Evolutionary conservation across 1,284 basidiomycete species (phyloP).

Genomic region (Cryptococcus neoformans): DNA sequence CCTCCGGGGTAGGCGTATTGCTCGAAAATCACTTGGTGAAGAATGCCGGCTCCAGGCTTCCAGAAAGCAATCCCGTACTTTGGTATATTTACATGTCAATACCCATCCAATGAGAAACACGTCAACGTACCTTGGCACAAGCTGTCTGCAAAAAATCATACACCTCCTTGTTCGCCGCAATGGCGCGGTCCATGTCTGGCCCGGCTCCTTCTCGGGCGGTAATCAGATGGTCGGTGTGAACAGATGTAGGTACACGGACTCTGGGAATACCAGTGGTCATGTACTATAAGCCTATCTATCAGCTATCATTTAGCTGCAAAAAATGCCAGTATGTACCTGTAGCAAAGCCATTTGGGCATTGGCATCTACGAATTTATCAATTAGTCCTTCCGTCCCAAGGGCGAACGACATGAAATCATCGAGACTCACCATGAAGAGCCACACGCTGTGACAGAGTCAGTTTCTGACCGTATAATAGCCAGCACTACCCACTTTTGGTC

Average conservation of each 20-base stretch:
- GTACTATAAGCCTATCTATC: too few species aligned
- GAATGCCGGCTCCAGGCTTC: constrained; percentile 98
- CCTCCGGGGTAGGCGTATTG: constrained; percentile 99
- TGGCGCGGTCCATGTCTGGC: constrained; percentile 57
- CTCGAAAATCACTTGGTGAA: constrained; percentile 96
- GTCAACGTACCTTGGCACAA: too few species aligned
- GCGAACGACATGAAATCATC: too few species aligned
- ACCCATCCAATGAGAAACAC: too few species aligned
- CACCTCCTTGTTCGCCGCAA: constrained; percentile 90
- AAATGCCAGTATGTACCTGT: constrained; percentile 51
- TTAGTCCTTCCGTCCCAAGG: too few species aligned
- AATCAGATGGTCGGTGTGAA: constrained; percentile 96
- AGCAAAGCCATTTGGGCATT: constrained; percentile 93
- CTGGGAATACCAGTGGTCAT: too few species aligned
- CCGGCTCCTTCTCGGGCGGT: constrained; percentile 60
- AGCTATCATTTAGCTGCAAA: too few species aligned
- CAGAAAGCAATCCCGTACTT: constrained; percentile 78
- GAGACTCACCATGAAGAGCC: constrained; percentile 4
- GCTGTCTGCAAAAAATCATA: constrained; percentile 98
- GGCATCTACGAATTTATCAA: constrained; percentile 58
- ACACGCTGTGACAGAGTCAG: neutral
- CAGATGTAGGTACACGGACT: constrained; percentile 73
- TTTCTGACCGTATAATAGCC: constrained; percentile 62
- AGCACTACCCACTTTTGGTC: constrained; percentile 86
- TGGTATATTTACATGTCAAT: neutral